Evolutionary conservation across 2,329 filamentous ascomycete genomes (phyloP).

Genomic region (Plenodomus lindquistii): DNA sequence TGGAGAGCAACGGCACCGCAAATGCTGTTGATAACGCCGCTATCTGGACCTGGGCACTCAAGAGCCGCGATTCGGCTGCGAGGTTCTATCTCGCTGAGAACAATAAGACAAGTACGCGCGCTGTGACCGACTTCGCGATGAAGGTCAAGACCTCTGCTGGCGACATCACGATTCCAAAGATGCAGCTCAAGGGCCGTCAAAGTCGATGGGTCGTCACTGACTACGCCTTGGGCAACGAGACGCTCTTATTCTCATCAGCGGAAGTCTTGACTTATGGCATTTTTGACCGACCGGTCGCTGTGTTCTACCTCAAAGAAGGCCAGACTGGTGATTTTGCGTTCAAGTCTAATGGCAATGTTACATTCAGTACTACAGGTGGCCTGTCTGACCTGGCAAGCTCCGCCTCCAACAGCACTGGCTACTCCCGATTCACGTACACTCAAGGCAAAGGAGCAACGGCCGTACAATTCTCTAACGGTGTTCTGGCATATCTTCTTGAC

Average conservation of each 20-base stretch:
- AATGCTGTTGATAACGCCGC: conserved; percentile 46
- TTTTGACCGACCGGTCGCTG: conserved; percentile 54
- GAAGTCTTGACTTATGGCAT: conserved; percentile 56
- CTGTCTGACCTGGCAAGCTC: conserved; percentile 42
- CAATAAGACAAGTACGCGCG: conserved; percentile 49
- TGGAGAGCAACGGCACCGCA: conserved; percentile 60
- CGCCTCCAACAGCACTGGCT: conserved; percentile 13
- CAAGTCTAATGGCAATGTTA: conserved; percentile 45
- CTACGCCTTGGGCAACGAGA: conserved; percentile 53
- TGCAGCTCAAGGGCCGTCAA: conserved; percentile 57
- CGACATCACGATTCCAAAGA: conserved; percentile 48
- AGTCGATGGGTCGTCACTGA: conserved; percentile 61
- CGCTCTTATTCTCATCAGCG: conserved; percentile 56
- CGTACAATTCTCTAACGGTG: conserved; percentile 55
- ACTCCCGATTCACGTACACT: conserved; percentile 49
- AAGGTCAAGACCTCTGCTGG: conserved; percentile 55
- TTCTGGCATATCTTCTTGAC: conserved; percentile 58
- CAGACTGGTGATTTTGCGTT: conserved; percentile 57
- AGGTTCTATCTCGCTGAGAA: conserved; percentile 59
- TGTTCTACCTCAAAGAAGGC: conserved; percentile 55
- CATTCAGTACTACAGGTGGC: conserved; percentile 48
- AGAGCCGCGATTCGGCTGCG: conserved; percentile 55
- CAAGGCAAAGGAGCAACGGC: conserved; percentile 53
- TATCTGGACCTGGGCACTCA: conserved; percentile 57
- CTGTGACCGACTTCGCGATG: conserved; percentile 52